Evolutionary conservation across 306 rosid genomes (phyloP).

Genomic region (Cicer yamashitae): DNA sequence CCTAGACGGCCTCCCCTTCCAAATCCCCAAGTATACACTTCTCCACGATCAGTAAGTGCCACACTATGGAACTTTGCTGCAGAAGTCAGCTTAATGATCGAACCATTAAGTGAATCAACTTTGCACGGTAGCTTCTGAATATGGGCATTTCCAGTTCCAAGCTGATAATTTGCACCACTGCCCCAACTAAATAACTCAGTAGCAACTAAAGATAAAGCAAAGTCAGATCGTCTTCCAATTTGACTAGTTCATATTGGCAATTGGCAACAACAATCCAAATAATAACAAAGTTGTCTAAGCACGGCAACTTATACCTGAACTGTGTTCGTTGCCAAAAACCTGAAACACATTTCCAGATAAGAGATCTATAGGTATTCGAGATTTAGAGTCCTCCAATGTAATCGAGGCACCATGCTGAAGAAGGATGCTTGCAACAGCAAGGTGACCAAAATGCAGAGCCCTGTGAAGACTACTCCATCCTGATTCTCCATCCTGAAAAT

Average conservation of each 20-base stretch:
- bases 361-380: constrained; percentile 85
- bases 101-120: constrained; percentile 85
- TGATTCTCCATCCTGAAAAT: constrained; percentile 89
- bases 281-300: constrained; percentile 44
- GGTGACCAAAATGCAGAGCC: constrained; percentile 95
- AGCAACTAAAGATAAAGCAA: constrained; percentile 58
- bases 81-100: constrained; percentile 69
- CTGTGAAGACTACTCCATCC: constrained; percentile 99
- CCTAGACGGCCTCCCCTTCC: constrained; percentile 99
- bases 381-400: constrained; percentile 79
- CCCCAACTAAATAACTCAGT: constrained; percentile 98
- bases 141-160: constrained; percentile 98
- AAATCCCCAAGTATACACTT: constrained; percentile 96
- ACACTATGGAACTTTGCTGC: constrained; percentile 94
- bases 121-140: constrained; percentile 90
- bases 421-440: constrained; percentile 84
- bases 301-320: constrained; percentile 62
- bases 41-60: constrained; percentile 81
- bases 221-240: constrained; percentile 41
- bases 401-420: constrained; percentile 86
- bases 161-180: constrained; percentile 94
- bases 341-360: constrained; percentile 81
- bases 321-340: constrained; percentile 57
- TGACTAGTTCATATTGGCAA: constrained; percentile 11
- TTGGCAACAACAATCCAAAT: constrained; percentile 36